Evolutionary conservation across 306 rosid genomes (phyloP).

Genomic region (Urtica urens): DNA sequence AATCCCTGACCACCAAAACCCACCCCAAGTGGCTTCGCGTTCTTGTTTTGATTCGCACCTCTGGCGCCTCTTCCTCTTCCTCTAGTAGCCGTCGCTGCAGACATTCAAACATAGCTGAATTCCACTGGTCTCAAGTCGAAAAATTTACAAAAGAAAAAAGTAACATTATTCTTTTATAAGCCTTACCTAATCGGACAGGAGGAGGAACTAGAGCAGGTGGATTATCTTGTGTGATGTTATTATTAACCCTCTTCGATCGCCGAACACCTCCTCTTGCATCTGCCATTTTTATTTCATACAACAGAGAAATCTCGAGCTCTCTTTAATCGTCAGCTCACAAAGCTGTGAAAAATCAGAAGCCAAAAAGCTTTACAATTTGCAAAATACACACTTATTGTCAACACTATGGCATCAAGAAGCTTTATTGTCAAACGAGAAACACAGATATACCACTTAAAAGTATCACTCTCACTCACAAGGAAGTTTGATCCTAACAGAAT

Average conservation of each 20-base stretch:
- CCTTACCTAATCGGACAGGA: slow-evolving; percentile 24
- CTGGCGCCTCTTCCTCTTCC: slow-evolving; percentile 31
- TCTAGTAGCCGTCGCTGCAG: slow-evolving; percentile 21
- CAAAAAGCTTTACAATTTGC: too few relatives aligned
- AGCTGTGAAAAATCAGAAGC: slow-evolving; percentile 2
- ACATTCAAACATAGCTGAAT: slow-evolving; percentile 3
- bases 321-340: slow-evolving; percentile 13
- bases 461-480: neutral
- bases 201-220: slow-evolving; percentile 32
- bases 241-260: slow-evolving; percentile 37
- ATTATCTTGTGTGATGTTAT: slow-evolving; percentile 24
- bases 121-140: too few relatives aligned
- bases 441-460: too few relatives aligned
- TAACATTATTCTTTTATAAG: neutral
- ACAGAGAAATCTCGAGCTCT: slow-evolving; percentile 4
- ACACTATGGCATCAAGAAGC: too few relatives aligned
- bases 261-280: slow-evolving; percentile 37
- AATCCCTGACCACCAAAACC: slow-evolving; percentile 21
- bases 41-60: slow-evolving; percentile 31
- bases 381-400: too few relatives aligned
- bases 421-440: too few relatives aligned
- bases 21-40: slow-evolving; percentile 18
- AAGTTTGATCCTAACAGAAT: neutral
- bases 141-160: neutral
- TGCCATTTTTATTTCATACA: slow-evolving; percentile 31